phyloP scores from a whole-genome alignment of 176 grass and related monocot genomes.

The Puya raimondii region DNA sequence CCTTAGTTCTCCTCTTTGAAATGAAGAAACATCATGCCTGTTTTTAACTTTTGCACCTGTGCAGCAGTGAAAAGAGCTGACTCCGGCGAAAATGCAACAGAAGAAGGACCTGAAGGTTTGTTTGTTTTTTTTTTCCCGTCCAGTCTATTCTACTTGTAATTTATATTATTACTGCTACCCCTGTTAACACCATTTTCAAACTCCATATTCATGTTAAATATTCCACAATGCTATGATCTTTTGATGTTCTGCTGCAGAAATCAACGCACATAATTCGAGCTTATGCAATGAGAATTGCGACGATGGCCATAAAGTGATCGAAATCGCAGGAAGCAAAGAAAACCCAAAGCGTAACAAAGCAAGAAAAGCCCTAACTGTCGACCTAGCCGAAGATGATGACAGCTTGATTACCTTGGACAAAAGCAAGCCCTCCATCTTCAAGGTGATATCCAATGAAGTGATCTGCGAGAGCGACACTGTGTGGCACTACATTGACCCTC shows the following conservation, averaged over 20 bases:
- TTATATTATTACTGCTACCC: no score
- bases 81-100: not conserved
- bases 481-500: constrained; percentile 50
- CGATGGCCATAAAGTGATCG: constrained; percentile 8
- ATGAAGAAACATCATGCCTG: not conserved
- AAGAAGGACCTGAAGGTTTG: constrained; percentile 4
- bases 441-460: not conserved
- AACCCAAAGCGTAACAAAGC: not conserved
- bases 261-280: not conserved
- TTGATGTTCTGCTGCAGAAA: constrained; percentile 5
- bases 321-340: constrained; percentile 17
- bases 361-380: not conserved
- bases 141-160: no score
- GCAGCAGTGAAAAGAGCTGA: constrained; percentile 3
- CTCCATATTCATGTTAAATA: not conserved
- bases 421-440: not conserved
- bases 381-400: constrained; percentile 29
- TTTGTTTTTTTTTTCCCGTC: no score
- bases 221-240: not conserved
- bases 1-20: not conserved
- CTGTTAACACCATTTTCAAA: no score
- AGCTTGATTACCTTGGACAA: constrained; percentile 4
- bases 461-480: not conserved
- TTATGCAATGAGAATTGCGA: constrained; percentile 10
- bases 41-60: constrained; percentile 10